Conservation (phyloP, 139 green algal species). For the Picochlorum sp. region DNA sequence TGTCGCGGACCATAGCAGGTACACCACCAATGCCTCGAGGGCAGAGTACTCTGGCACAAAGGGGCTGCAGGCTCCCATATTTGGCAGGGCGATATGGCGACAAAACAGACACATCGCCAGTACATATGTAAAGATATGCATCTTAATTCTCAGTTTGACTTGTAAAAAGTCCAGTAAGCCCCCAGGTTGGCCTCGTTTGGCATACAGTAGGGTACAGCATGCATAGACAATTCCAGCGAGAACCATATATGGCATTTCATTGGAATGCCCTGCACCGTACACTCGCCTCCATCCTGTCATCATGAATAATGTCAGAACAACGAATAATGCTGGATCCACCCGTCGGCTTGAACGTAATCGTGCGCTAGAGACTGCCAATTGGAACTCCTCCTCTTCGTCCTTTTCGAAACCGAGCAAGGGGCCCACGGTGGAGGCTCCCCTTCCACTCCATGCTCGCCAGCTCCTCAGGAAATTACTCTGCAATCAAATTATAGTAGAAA, state of each 20-base stretch:
- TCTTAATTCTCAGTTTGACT: background rate
- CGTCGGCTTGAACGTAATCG: background rate
- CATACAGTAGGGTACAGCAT: background rate
- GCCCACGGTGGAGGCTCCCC: background rate
- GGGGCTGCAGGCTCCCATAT: conserved; percentile 1
- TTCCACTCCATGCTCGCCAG: background rate
- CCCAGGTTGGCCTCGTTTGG: background rate
- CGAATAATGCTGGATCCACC: background rate
- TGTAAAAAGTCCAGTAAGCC: background rate
- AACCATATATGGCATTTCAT: background rate
- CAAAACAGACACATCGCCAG: background rate
- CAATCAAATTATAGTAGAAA: no score
- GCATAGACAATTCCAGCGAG: background rate
- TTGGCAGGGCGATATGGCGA: background rate
- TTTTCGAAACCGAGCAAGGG: background rate
- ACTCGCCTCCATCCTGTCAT: conserved; percentile 3
- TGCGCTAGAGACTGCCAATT: background rate
- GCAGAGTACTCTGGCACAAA: background rate
- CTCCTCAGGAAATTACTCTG: background rate
- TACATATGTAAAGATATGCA: background rate
- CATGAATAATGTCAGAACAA: background rate
- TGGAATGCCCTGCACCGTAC: background rate
- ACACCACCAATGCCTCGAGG: background rate
- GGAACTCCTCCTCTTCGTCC: conserved; percentile 2
- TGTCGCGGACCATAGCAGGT: background rate